Conservation (phyloP, 1,284 basidiomycete genomes). For the Kalmanozyma brasiliensis region DNA sequence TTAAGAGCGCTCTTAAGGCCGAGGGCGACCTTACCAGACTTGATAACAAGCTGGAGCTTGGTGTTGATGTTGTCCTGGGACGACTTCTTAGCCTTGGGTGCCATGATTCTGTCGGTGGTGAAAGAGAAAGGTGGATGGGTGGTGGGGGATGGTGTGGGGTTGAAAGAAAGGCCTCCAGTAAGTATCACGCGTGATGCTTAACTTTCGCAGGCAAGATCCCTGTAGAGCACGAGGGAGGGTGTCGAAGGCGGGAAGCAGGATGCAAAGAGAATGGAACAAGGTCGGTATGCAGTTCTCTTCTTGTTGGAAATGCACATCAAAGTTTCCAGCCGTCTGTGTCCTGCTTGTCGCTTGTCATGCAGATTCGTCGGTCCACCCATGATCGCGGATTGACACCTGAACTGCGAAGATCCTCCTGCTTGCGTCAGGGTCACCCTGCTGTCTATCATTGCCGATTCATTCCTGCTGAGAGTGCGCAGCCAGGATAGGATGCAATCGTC, state of each 20-base stretch:
- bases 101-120: constrained; percentile 73
- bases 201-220: constrained; percentile 54
- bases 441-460: too few relatives aligned
- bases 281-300: constrained; percentile 40
- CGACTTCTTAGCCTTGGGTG: constrained; percentile 87
- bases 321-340: too few relatives aligned
- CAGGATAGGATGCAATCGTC: too few relatives aligned
- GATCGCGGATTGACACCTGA: too few relatives aligned
- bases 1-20: constrained; percentile 78
- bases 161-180: constrained; percentile 47
- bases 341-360: too few relatives aligned
- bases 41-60: constrained; percentile 95
- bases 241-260: constrained; percentile 14
- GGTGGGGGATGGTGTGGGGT: constrained; percentile 14
- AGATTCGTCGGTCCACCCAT: too few relatives aligned
- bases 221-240: constrained; percentile 16
- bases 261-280: constrained; percentile 18
- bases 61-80: constrained; percentile 88
- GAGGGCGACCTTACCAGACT: constrained; percentile 74
- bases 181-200: constrained; percentile 56
- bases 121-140: constrained; percentile 1
- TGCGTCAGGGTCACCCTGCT: too few relatives aligned
- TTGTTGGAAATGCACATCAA: not conserved
- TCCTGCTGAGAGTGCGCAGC: too few relatives aligned
- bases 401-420: too few relatives aligned